Evolutionary conservation across 1,284 basidiomycete species (phyloP), one percentile per base, ranked within the genome.

Genomic region (Ganoderma resinaceum): DNA sequence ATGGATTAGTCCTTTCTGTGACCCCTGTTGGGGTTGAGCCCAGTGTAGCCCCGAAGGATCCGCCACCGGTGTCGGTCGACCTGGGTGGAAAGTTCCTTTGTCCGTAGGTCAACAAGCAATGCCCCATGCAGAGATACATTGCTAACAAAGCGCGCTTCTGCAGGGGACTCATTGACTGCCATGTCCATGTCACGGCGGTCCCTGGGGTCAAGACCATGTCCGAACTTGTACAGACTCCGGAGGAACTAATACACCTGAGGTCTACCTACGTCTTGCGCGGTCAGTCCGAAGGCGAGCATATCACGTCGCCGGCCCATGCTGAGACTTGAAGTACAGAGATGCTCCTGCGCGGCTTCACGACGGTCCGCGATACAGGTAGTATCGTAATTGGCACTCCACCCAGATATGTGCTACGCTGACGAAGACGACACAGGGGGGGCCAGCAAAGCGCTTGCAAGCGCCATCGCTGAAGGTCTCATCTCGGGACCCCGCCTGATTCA

Each of bases 321-420:
- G 42, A 33, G 7, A 55, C 18, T 12, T 7, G 11, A 1, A 37
- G 38, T 11, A 40, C 35, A 79, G 82, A 82, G 66, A 86, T 86
- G 84, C 79, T 86, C 2, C 65, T 77, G 16, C 76, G 84, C 31
- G 85, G 85, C 0, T 86, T 85, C 72, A 86, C 84, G 0, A 84
- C 84, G 3, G 82, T 85, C 20, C 79, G 85, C n/a, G 85, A 86
- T 70, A 81, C 80, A 12, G 84, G 84, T 68, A 26, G 35, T n/a
- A n/a, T n/a, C n/a, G n/a, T n/a, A n/a, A n/a, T 20, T 11, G 4
- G 37, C 11, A 16, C 23, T 14, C 11, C 46, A 1, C 18, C 23
- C 12, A n/a, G 40, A 31, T 52, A n/a, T 53, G 20, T 29, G 11
- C 20, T 26, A 18, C 11, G 14, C 16, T 57, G 16, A 57, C 31